phyloP scores from a whole-genome alignment of 2,329 filamentous ascomycete species.

The Claviceps sorghi region DNA sequence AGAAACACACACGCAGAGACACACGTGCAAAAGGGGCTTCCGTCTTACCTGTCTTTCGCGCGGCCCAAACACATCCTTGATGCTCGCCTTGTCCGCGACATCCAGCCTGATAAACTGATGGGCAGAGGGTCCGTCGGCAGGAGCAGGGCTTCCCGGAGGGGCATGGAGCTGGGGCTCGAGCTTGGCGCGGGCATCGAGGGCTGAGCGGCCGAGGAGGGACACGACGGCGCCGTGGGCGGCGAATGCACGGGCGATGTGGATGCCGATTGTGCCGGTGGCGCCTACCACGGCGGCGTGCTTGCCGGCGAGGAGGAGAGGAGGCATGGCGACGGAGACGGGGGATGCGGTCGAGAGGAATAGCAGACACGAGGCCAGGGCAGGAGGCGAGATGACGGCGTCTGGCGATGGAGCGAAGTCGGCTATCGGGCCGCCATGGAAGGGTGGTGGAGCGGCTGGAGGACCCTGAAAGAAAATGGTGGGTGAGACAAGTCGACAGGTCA shows the following conservation, averaged over 20 bases:
- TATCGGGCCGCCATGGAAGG: background rate
- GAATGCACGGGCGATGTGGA: constrained; percentile 52
- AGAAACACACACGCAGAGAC: background rate
- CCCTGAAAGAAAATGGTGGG: background rate
- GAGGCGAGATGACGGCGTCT: too few relatives aligned
- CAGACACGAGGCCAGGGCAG: background rate
- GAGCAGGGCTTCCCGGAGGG: constrained; percentile 8
- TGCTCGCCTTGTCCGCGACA: constrained; percentile 14
- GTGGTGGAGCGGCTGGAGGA: background rate
- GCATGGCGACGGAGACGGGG: background rate
- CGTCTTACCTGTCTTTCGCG: background rate
- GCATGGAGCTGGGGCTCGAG: constrained; percentile 18
- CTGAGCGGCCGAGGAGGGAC: constrained; percentile 46
- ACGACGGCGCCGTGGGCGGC: constrained; percentile 44
- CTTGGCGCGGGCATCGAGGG: constrained; percentile 28
- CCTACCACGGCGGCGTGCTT: constrained; percentile 51
- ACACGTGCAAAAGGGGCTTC: background rate
- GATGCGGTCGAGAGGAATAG: background rate
- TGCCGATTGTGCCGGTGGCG: constrained; percentile 56
- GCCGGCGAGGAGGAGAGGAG: constrained; percentile 21
- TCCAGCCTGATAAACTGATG: constrained; percentile 24
- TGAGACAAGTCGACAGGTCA: too few relatives aligned
- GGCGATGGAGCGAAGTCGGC: background rate
- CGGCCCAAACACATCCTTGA: constrained; percentile 17
- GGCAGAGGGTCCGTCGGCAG: constrained; percentile 8